These are phyloP conservation scores for Jamesozyma gamospora DNA, from an alignment of 805 yeast genomes.

Conservation along the genomic window DNA sequence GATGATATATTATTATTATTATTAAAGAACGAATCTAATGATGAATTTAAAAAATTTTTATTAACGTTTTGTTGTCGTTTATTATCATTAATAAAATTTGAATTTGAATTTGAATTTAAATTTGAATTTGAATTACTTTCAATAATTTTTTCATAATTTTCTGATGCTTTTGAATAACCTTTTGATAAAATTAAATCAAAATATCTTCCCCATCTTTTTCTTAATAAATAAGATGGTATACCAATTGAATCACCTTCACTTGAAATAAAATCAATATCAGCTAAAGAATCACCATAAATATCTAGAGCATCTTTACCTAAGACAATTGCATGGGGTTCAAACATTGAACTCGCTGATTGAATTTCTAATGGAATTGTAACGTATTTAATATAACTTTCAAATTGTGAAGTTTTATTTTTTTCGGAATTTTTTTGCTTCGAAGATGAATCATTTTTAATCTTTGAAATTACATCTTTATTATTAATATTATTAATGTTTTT, in stretches of 20 bases:
- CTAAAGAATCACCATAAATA: constrained; percentile 48
- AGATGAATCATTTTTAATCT: not conserved
- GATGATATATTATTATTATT: no score
- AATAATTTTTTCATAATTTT: constrained; percentile 22
- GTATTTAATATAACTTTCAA: constrained; percentile 64
- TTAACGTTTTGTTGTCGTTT: not conserved
- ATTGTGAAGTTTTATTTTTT: constrained; percentile 26
- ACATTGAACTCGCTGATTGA: constrained; percentile 56
- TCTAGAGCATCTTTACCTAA: constrained; percentile 68
- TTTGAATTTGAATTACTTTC: constrained; percentile 8
- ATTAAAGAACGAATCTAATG: constrained; percentile 1
- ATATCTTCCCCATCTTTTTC: constrained; percentile 70
- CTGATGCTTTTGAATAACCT: constrained; percentile 50
- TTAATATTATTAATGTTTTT: not conserved
- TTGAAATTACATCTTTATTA: not conserved
- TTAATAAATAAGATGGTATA: constrained; percentile 48
- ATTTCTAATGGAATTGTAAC: constrained; percentile 62
- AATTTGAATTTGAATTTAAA: not conserved
- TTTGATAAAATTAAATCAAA: constrained; percentile 53
- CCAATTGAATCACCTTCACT: constrained; percentile 62
- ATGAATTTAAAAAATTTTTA: not conserved
- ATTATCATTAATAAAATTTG: not conserved
- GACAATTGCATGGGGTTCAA: constrained; percentile 70
- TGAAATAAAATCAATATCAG: constrained; percentile 64
- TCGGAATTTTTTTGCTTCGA: constrained; percentile 7